Evolutionary conservation across 2,329 filamentous ascomycete species (phyloP).

Genomic region (Botrytis porri): DNA sequence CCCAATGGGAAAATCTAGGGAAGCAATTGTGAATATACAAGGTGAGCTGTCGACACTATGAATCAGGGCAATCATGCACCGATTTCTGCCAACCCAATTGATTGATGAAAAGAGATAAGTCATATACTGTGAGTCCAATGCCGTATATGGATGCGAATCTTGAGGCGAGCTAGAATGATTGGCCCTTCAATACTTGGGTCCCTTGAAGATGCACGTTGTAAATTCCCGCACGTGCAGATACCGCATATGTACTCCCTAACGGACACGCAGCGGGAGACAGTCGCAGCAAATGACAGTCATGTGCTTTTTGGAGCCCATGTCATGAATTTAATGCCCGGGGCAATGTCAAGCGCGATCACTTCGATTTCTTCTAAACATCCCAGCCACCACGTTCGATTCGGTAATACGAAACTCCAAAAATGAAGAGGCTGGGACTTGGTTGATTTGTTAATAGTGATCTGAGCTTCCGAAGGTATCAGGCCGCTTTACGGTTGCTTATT

Average conservation of each 20-base stretch:
- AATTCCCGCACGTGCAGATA: constrained; percentile 29
- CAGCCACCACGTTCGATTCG: constrained; percentile 7
- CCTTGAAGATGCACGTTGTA: constrained; percentile 22
- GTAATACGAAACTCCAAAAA: neutral
- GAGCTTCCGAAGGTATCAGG: neutral
- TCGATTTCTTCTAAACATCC: neutral
- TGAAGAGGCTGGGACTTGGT: constrained; percentile 13
- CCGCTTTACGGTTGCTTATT: constrained; percentile 13
- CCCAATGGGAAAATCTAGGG: neutral
- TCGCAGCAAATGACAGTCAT: constrained; percentile 26
- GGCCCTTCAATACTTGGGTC: constrained; percentile 22
- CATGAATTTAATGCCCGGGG: neutral
- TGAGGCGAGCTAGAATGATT: constrained; percentile 23
- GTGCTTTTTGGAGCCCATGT: constrained; percentile 24
- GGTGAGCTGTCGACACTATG: constrained; percentile 3
- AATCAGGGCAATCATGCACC: neutral
- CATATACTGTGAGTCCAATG: constrained; percentile 7
- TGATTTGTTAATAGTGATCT: neutral
- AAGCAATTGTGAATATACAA: neutral
- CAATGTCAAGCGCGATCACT: constrained; percentile 5
- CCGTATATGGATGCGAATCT: constrained; percentile 23
- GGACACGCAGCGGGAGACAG: constrained; percentile 27
- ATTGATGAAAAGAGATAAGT: constrained; percentile 22
- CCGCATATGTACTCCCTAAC: constrained; percentile 25
- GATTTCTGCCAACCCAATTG: neutral